A percentile compares a stretch with the other conserved stretches of the same genome.
Conservation (phyloP, 352 stramenopile genomes). For the Globisporangium apiculatum region DNA sequence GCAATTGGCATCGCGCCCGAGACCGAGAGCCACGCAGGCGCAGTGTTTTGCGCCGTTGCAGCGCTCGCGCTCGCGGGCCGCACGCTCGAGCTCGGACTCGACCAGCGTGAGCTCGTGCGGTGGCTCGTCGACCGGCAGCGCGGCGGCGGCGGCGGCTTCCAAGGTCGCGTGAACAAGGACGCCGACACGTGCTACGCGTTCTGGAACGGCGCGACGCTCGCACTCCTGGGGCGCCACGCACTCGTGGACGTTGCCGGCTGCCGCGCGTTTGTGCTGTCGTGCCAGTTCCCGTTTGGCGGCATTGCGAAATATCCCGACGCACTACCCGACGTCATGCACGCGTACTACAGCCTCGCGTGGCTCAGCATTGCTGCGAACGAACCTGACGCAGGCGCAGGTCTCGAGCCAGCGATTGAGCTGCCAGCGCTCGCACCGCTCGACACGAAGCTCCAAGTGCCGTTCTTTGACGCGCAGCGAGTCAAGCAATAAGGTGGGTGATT, state of each 20-base stretch:
- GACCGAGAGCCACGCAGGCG: slow-evolving; percentile 69
- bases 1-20: slow-evolving; percentile 64
- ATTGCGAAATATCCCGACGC: slow-evolving; percentile 76
- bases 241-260: slow-evolving; percentile 71
- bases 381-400: neutral
- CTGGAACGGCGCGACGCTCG: slow-evolving; percentile 87
- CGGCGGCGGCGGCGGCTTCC: slow-evolving; percentile 80
- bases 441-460: slow-evolving; percentile 73
- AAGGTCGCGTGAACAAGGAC: slow-evolving; percentile 88
- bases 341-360: slow-evolving; percentile 88
- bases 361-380: slow-evolving; percentile 70
- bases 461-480: slow-evolving; percentile 23
- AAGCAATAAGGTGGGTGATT: slow-evolving; percentile 10
- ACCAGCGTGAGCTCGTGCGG: slow-evolving; percentile 58
- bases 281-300: slow-evolving; percentile 79
- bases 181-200: slow-evolving; percentile 90
- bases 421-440: slow-evolving; percentile 43
- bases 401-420: slow-evolving; percentile 8
- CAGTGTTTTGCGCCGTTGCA: slow-evolving; percentile 65
- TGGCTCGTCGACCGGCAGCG: slow-evolving; percentile 85
- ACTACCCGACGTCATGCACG: slow-evolving; percentile 88
- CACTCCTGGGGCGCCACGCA: slow-evolving; percentile 67
- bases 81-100: slow-evolving; percentile 59
- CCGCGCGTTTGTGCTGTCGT: slow-evolving; percentile 75
- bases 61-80: slow-evolving; percentile 62